Base-by-base conservation (phyloP, 805 yeast species). In the Wickerhamomyces queroliae region DNA sequence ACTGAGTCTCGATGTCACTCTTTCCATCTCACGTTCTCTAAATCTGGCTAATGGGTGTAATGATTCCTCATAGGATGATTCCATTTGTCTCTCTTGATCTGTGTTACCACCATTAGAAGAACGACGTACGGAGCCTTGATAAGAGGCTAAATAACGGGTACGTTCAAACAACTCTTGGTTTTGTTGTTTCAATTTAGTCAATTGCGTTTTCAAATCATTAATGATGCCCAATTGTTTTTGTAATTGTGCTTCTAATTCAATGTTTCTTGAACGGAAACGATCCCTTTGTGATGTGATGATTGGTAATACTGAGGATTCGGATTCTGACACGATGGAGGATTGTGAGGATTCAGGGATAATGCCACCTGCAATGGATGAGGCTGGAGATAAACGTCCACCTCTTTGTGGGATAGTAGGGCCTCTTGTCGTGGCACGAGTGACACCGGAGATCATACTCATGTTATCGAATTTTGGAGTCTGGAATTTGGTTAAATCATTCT, bases 201-300 rank as follows among this genome's bases (percentile, higher is more conserved):
- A 62, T 49, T 87, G 88, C 38, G 82, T 61, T 43, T 79, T 78
- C 47, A 87, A 65, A 41, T 82, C 85, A 28, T 66, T 70, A 21
- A 82, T 69, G 29, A 70, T 67, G 17, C 63, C 57, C 37, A 68
- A 68, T 45, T 74, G 78, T 47, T 74, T 76, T 57, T 84, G 79
- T 28, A 81, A 53, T 51, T 88, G 95, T 40, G 83, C 83, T 58
- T 91, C 98, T 39, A 93, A 70, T 56, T 87, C 96, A 41, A 74
- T 76, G 53, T 83, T 87, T 39, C 88, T 73, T n/a, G 76, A 73
- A 52, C 95, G 79, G 68, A 90, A 89, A 46, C 99, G 69, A 60
- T 91, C 99, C 58, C 99, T 78, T 64, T 91, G 99, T 55, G 91
- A 90, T 12, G 96, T 89, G 22, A 93, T 78, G 38, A 91, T 88